Percentiles rank a stretch among this genome's conserved stretches.
Conservation (phyloP, 1,284 basidiomycete species). For the Schizopora paradoxa region DNA sequence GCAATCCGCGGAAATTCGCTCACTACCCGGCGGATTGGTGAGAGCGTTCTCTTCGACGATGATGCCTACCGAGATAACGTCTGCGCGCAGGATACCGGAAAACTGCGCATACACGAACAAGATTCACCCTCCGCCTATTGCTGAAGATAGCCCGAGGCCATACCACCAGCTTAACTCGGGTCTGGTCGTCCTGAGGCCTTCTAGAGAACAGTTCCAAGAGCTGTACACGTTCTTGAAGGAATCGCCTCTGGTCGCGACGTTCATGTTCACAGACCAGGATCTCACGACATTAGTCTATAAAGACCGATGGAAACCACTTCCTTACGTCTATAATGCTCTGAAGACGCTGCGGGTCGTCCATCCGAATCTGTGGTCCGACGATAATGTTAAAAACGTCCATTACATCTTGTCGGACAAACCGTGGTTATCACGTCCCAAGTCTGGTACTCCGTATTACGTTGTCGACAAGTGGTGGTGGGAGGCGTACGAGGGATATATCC, state of each 20-base stretch:
- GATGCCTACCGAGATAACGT: background rate
- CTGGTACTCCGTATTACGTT: slow-evolving; percentile 37
- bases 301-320: slow-evolving; percentile 68
- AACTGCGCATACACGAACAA: slow-evolving; percentile 83
- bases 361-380: slow-evolving; percentile 67
- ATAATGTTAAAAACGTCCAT: slow-evolving; percentile 70
- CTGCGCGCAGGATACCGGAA: slow-evolving; percentile 64
- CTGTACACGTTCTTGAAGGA: slow-evolving; percentile 60
- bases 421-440: slow-evolving; percentile 49
- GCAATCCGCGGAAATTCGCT: slow-evolving; percentile 79
- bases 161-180: slow-evolving; percentile 85
- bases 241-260: slow-evolving; percentile 63
- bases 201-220: slow-evolving; percentile 38
- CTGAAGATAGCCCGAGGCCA: slow-evolving; percentile 56
- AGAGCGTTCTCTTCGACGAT: slow-evolving; percentile 23
- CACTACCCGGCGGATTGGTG: slow-evolving; percentile 92
- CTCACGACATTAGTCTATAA: slow-evolving; percentile 78
- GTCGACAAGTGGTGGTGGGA: slow-evolving; percentile 77
- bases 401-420: slow-evolving; percentile 76
- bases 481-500: slow-evolving; percentile 38
- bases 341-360: slow-evolving; percentile 74
- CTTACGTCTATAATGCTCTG: slow-evolving; percentile 84
- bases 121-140: slow-evolving; percentile 46
- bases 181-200: slow-evolving; percentile 80
- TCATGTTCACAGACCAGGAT: slow-evolving; percentile 91